Percentiles rank a stretch among this genome's conserved stretches.
Conservation (phyloP, 2,329 filamentous ascomycete species). For the Penicillium sp. region DNA sequence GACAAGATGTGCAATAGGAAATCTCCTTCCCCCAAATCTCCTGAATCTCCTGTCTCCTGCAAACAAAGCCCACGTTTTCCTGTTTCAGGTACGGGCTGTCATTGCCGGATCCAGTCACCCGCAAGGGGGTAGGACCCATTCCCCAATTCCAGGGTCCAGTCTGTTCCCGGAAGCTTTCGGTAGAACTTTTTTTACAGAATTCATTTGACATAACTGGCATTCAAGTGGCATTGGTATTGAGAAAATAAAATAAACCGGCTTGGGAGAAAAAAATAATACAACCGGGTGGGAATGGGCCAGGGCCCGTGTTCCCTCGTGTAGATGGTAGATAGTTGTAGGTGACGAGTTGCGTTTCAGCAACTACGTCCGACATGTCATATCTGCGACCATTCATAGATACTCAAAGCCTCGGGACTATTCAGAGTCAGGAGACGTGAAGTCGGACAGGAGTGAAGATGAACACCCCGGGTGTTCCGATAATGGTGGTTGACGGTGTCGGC, state of each 20-base stretch:
- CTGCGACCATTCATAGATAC: not conserved
- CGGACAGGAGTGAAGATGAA: not conserved
- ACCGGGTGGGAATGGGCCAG: not conserved
- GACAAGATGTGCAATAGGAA: not conserved
- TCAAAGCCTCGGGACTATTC: not conserved
- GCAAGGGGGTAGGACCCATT: not conserved
- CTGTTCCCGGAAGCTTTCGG: not conserved
- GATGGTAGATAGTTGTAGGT: not conserved
- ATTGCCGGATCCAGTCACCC: not conserved
- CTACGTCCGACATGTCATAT: not conserved
- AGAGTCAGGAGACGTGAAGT: not conserved
- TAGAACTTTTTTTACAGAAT: not conserved
- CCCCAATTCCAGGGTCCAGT: not conserved
- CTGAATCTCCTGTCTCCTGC: not conserved
- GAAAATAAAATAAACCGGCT: conserved; percentile 3
- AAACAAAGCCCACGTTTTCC: not conserved
- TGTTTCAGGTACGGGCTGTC: not conserved
- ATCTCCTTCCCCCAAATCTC: not conserved
- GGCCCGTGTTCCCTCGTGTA: not conserved
- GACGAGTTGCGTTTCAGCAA: conserved; percentile 4
- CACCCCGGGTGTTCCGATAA: not conserved
- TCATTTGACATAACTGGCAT: not conserved
- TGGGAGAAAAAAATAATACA: not conserved
- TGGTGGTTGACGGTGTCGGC: not conserved
- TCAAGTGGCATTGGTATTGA: conserved; percentile 13